phyloP scores from a whole-genome alignment of 2,329 filamentous ascomycete genomes.

The Setomelanomma holmii region DNA sequence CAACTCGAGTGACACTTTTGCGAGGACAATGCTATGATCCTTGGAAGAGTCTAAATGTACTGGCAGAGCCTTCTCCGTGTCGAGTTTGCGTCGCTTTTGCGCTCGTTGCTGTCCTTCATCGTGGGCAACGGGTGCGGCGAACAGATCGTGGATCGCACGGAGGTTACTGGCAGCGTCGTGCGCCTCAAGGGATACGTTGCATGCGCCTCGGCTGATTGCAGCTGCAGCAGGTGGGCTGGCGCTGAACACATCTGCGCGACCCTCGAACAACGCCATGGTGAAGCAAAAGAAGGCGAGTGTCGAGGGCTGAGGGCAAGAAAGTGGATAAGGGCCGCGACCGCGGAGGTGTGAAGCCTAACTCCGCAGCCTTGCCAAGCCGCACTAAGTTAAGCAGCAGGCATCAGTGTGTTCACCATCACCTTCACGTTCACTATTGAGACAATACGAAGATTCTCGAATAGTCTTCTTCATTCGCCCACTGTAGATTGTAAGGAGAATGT shows the following conservation, averaged over 20 bases:
- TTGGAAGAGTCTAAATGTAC: conserved; percentile 8
- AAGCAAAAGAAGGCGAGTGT: neutral
- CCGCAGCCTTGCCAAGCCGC: conserved; percentile 13
- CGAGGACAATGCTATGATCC: conserved; percentile 39
- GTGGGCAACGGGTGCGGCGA: conserved; percentile 13
- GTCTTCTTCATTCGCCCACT: too few species aligned
- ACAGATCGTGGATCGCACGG: conserved; percentile 20
- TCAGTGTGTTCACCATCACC: conserved; percentile 1
- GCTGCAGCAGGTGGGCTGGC: neutral
- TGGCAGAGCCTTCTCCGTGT: conserved; percentile 6
- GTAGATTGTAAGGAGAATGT: neutral
- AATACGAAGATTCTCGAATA: neutral
- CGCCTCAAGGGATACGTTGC: conserved; percentile 3
- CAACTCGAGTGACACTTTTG: conserved; percentile 32
- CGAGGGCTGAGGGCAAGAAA: conserved; percentile 1
- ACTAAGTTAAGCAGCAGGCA: conserved; percentile 27
- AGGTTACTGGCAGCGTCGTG: conserved; percentile 19
- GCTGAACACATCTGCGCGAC: conserved; percentile 22
- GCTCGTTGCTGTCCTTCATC: conserved; percentile 19
- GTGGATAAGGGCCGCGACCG: conserved; percentile 8
- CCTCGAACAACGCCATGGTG: conserved; percentile 28
- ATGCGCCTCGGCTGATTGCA: neutral
- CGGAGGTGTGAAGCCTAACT: conserved; percentile 8
- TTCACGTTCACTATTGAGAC: neutral
- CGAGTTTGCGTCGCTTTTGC: conserved; percentile 39